Percentiles rank a stretch among this genome's conserved stretches.
phyloP scores from a whole-genome alignment of 139 green algal species.

The Limnomonas spitsbergensis region DNA sequence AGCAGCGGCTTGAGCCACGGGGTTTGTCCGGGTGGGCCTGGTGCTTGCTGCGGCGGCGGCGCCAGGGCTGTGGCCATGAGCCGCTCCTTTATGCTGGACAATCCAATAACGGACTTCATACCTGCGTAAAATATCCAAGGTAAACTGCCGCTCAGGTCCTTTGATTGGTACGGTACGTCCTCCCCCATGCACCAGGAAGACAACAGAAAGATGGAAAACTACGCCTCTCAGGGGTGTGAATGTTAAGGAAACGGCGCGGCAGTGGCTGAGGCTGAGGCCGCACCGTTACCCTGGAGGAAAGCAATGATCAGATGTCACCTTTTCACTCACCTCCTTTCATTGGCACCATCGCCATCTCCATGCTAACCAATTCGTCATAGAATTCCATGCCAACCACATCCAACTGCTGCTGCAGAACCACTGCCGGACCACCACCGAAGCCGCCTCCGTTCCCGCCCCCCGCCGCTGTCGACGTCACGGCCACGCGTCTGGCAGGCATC shows the following conservation, averaged over 20 bases:
- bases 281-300: too few species aligned
- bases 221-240: too few species aligned
- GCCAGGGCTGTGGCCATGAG: not conserved
- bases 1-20: constrained; percentile 18
- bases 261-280: too few species aligned
- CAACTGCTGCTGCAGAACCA: constrained; percentile 9
- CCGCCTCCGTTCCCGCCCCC: not conserved
- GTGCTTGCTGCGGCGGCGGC: not conserved
- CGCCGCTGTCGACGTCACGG: constrained; percentile 1
- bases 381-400: not conserved
- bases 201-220: too few species aligned
- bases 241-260: too few species aligned
- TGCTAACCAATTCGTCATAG: constrained; percentile 14
- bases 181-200: too few species aligned
- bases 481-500: constrained; percentile 12
- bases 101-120: not conserved
- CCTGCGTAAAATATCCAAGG: too few species aligned
- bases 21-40: too few species aligned
- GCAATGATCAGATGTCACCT: too few species aligned
- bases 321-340: not conserved
- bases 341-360: not conserved
- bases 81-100: constrained; percentile 1
- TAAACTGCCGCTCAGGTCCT: too few species aligned
- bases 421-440: not conserved
- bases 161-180: too few species aligned